Evolutionary conservation across 305 asterid species (phyloP), one percentile per base, ranked within the genome.

Genomic region (Fraxinus sp.): DNA sequence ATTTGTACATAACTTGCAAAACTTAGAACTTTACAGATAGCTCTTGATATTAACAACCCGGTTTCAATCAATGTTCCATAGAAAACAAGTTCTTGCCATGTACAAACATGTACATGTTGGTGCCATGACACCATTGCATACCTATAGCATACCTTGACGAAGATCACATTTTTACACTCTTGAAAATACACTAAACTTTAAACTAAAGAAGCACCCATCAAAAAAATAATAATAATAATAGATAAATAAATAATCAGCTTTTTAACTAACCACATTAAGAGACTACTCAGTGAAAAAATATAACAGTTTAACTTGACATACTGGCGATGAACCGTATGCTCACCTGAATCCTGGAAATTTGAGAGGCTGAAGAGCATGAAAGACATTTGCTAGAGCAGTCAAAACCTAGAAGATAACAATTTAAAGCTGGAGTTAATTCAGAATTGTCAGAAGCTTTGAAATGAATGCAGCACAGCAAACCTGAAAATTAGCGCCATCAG

Each of bases 321-420:
- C 41, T 36, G 78, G 79, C n/a, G 20, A 74, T 57, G 68, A 39
- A 82, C 55, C 44, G 77, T 72, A 68, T 41, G 82, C 89, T 74
- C 79, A 93, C 99, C 99, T 92, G 94, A 97, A 95, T 66, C 97
- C 98, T 79, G 99, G 97, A 88, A 95, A 89, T 88, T 93, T 95
- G 78, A 93, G 94, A 77, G 99, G 99, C 89, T 97, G 99, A 84
- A 97, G 88, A 81, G 98, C 96, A 87, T 97, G 98, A 86, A 97
- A 95, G 39, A 94, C 85, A 90, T 92, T 95, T 68, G 98, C 97
- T 78, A 97, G 87, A 84, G 97, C 95, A 59, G 97, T 95, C 91
- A 97, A 84, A 76, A 93, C 98, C 99, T 97, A 86, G 80, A 68
- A 80, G 83, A 39, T 78, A 22, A 33, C 26, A 24, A 5, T 52